Base-by-base conservation (phyloP, 257 asterid species). In the Fraxinus americana region DNA sequence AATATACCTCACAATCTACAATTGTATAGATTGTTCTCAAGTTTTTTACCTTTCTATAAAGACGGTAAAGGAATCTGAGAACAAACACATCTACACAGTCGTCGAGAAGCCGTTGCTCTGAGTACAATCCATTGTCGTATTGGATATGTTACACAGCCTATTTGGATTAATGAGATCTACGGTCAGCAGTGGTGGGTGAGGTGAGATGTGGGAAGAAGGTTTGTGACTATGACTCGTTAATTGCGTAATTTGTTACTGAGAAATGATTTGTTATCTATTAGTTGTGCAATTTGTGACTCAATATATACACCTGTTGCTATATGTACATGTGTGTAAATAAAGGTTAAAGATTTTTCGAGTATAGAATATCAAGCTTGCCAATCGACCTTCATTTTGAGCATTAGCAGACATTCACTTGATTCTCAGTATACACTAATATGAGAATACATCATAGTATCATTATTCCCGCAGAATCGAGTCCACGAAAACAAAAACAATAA, bases 11-110 rank as follows among this genome's bases (percentile, higher is more conserved):
- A 70, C 86, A 19, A 19, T 85, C 75, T 91, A 94, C 91, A 95
- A 95, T 77, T 95, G 98, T 83, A 34, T 86, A 75, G 99, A 97
- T 76, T 95, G 99, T 98, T 41, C 86, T 43, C 98, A 91, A 81
- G 99, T 95, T 32, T 80, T 95, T 27, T 95, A 89, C 86, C 84
- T 88, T 73, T 79, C 94, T 48, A 78, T 91, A 86, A 86, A 81
- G 59, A 80, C 98, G 5, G 86, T 91, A 71, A 71, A 5, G 17
- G 81, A 89, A 13, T 90, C 94, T 27, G 95, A 94, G 73, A 86
- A 85, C 85, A 69, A 83, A 74, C 89, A 90, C 85, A 97, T 95
- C 57, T 95, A 91, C 86, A 86, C 88, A 66, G 94, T 97, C 73
- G 88, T 93, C 41, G 90, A 90, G 68, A 91, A 85, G 78, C 99